Base-by-base conservation (phyloP, 2,329 filamentous ascomycete genomes). In the Onygena corvina region DNA sequence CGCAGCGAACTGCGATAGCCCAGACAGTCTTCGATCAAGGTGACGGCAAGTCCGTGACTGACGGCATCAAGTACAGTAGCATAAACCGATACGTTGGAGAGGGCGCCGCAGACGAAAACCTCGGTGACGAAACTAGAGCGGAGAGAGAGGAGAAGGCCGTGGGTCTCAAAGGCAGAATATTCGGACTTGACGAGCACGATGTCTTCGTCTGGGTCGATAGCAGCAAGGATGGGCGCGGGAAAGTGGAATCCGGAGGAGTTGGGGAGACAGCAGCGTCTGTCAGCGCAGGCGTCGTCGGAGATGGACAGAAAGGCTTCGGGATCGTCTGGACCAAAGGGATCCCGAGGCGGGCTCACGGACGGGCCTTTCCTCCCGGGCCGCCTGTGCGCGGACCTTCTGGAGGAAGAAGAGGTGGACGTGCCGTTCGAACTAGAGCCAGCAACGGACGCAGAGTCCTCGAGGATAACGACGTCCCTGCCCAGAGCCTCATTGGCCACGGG, bases 41-140 rank as follows among this genome's bases (percentile, higher is more conserved):
- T 92, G 59, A 95, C 86, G n/a, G 79, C 74, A 59, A 94, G 81
- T 3, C 89, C 92, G 64, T 95, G 84, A 16, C 84, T 79, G 1
- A 86, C 89, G 8, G 90, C 92, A 61, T 95, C 92, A 54, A 94
- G 74, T 2, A 88, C 88, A 1, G 90, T 95, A 5, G 92, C 90
- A 61, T 92, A 88, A 42, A 96, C 81, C 27, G 88, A 89, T 30
- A 93, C 72, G 59, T 96, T 95, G 36, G 83, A 86, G 45, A 94
- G 75, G 38, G 84, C 83, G 18, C 92, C 92, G 60, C 86, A 93
- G 20, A 96, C 77, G 65, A 85, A 95, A 9, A 98, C 71, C 59
- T 95, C 85, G 1, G 88, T 94, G 51, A 94, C 80, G 56, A 95
- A 81, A 54, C 81, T 84, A n/a, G 81, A 80, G n/a, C 89, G 79